These are phyloP conservation scores for Metschnikowia matae DNA, from an alignment of 805 yeast species.

Conservation along the genomic window DNA sequence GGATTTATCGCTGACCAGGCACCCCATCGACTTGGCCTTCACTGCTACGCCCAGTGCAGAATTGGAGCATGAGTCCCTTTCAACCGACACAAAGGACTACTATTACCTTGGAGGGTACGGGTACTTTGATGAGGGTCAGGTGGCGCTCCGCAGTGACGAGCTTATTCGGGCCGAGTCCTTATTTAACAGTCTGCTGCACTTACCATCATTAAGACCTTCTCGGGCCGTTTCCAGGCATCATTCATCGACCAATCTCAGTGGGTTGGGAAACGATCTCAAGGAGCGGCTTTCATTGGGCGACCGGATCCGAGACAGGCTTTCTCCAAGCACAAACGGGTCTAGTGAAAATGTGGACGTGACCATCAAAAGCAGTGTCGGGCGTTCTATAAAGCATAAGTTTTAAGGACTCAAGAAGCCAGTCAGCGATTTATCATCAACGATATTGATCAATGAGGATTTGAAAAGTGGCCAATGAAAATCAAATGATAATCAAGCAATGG, in stretches of 20 bases:
- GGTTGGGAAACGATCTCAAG: conserved; percentile 20
- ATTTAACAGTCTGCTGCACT: conserved; percentile 23
- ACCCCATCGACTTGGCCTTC: conserved; percentile 22
- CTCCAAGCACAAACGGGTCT: conserved; percentile 9
- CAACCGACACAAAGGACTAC: conserved; percentile 25
- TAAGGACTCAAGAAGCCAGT: not conserved
- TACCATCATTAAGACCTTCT: conserved; percentile 22
- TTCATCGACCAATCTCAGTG: conserved; percentile 26
- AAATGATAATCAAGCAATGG: too few species aligned
- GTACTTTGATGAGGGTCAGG: conserved; percentile 69
- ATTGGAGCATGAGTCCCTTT: not conserved
- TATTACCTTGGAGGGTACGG: conserved; percentile 78
- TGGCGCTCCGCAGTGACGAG: conserved; percentile 50
- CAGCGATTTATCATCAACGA: too few species aligned
- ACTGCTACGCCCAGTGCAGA: conserved; percentile 3
- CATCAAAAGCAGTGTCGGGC: not conserved
- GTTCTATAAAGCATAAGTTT: not conserved
- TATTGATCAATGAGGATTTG: too few species aligned
- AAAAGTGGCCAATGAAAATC: too few species aligned
- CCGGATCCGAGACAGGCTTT: conserved; percentile 34
- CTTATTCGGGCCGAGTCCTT: conserved; percentile 27
- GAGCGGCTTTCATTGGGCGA: conserved; percentile 34
- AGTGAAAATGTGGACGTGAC: not conserved
- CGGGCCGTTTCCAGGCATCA: conserved; percentile 25
- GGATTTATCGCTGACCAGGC: conserved; percentile 17